These are phyloP conservation scores for Lathyrus aphaca DNA, from an alignment of 306 rosid species.

Conservation along the genomic window DNA sequence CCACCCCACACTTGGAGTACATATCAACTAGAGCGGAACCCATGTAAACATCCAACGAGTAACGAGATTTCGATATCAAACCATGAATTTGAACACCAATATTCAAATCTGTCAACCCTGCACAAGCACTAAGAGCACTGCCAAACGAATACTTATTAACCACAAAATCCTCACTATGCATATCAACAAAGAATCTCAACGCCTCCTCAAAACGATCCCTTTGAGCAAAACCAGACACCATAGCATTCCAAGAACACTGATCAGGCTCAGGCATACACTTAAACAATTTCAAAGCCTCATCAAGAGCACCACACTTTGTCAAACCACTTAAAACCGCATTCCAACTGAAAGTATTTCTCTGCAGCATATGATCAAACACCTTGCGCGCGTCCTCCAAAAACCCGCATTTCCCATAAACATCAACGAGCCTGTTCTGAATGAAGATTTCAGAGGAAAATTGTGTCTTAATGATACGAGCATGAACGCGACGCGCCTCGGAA, in stretches of 20 bases:
- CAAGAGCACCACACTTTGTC: slow-evolving; percentile 43
- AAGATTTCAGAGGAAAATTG: slow-evolving; percentile 50
- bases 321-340: slow-evolving; percentile 48
- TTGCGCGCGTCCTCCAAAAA: slow-evolving; percentile 44
- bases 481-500: slow-evolving; percentile 39
- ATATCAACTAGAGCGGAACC: slow-evolving; percentile 63
- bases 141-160: slow-evolving; percentile 58
- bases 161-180: slow-evolving; percentile 54
- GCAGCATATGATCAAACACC: slow-evolving; percentile 52
- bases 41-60: slow-evolving; percentile 49
- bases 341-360: slow-evolving; percentile 52
- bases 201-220: slow-evolving; percentile 50
- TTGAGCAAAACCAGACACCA: slow-evolving; percentile 53
- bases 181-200: slow-evolving; percentile 45
- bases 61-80: slow-evolving; percentile 45
- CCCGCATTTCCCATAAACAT: slow-evolving; percentile 51
- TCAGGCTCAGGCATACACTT: slow-evolving; percentile 50
- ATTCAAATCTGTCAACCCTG: slow-evolving; percentile 52
- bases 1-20: slow-evolving; percentile 59
- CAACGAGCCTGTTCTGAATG: slow-evolving; percentile 54
- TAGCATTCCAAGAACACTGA: slow-evolving; percentile 66
- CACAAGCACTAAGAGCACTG: slow-evolving; percentile 60
- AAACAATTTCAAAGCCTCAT: slow-evolving; percentile 54
- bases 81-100: slow-evolving; percentile 59
- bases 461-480: slow-evolving; percentile 51